Percentiles rank a stretch among this genome's conserved stretches.
These are phyloP conservation scores for Skeletonema grethae DNA, from an alignment of 108 stramenopile genomes.

Conservation along the genomic window DNA sequence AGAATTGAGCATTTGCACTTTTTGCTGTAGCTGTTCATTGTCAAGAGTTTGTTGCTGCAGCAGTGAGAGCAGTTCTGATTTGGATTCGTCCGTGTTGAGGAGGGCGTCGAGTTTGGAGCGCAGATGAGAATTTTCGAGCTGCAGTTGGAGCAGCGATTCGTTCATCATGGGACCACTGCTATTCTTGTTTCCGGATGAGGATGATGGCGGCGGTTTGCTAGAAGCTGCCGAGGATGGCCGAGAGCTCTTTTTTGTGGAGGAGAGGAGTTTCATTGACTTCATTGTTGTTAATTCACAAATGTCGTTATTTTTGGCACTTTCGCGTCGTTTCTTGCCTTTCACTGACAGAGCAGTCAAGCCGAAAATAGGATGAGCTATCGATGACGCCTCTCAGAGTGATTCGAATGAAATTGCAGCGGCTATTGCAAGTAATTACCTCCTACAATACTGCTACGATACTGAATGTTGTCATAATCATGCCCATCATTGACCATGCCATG, in stretches of 20 bases:
- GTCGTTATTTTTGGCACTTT: neutral
- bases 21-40: constrained; percentile 22
- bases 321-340: too few species aligned
- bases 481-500: too few species aligned
- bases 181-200: neutral
- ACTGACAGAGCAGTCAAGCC: neutral
- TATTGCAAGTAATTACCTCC: too few species aligned
- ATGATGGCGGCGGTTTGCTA: neutral
- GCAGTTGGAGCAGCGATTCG: constrained; percentile 19
- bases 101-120: constrained; percentile 20
- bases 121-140: constrained; percentile 30
- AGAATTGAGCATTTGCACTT: constrained; percentile 16
- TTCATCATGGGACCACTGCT: neutral
- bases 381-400: too few species aligned
- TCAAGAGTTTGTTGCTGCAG: constrained; percentile 20
- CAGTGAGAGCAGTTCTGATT: constrained; percentile 20
- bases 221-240: neutral
- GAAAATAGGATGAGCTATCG: too few species aligned
- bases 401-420: too few species aligned
- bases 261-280: neutral
- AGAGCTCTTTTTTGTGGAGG: neutral
- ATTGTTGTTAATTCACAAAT: neutral
- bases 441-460: too few species aligned
- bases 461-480: too few species aligned
- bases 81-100: constrained; percentile 17